phyloP scores from a whole-genome alignment of 1,139 yeast genomes.

The Zygoascus sp. region DNA sequence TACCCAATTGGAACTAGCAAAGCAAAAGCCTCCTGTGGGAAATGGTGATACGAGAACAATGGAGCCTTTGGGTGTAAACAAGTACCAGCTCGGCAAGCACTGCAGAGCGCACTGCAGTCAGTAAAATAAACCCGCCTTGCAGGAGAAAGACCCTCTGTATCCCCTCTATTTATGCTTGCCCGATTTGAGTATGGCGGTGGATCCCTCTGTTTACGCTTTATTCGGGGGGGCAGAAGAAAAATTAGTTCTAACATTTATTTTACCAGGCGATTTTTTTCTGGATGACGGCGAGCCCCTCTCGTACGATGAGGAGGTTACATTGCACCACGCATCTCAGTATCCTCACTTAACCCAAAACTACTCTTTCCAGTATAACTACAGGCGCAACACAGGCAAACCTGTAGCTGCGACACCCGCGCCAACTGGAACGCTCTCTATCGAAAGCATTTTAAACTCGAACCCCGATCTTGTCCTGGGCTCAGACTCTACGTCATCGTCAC shows the following conservation, averaged over 20 bases:
- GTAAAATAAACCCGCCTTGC: neutral
- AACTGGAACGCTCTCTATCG: constrained; percentile 20
- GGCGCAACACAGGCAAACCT: constrained; percentile 1
- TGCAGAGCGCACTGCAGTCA: no score
- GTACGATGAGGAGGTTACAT: constrained; percentile 24
- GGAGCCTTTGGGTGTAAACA: neutral
- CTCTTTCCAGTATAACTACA: constrained; percentile 14
- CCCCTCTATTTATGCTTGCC: no score
- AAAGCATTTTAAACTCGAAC: constrained; percentile 10
- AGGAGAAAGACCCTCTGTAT: no score
- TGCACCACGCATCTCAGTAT: constrained; percentile 22
- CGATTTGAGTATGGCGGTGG: no score
- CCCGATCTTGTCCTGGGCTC: constrained; percentile 2
- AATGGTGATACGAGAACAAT: neutral
- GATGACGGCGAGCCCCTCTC: constrained; percentile 25
- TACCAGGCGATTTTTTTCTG: constrained; percentile 9
- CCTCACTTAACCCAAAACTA: constrained; percentile 20
- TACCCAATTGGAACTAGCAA: neutral
- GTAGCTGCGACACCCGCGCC: constrained; percentile 18
- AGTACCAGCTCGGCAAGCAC: no score
- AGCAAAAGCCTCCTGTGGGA: neutral
- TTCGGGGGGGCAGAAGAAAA: no score
- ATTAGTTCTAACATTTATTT: neutral
- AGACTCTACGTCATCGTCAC: constrained; percentile 4
- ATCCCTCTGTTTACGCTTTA: no score